Evolutionary conservation across 768 basidiomycete species (phyloP).

Genomic region (Suillus discolor): DNA sequence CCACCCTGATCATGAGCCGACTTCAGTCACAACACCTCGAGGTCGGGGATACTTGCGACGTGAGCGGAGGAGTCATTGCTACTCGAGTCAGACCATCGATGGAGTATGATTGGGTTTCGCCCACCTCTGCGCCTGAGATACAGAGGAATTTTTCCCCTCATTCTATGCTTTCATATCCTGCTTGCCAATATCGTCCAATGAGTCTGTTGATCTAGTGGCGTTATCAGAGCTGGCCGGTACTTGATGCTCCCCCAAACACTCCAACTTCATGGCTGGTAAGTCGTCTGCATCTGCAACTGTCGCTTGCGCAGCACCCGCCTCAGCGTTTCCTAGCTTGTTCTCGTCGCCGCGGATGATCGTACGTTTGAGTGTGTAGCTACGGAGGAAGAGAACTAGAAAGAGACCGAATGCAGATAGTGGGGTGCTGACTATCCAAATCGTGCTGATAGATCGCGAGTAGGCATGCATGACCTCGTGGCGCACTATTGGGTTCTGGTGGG

Average conservation of each 20-base stretch:
- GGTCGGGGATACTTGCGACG: too few species aligned
- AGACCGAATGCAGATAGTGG: slow-evolving; percentile 34
- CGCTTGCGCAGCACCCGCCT: slow-evolving; percentile 23
- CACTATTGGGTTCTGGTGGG: slow-evolving; percentile 30
- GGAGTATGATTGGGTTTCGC: neutral
- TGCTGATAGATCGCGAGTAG: slow-evolving; percentile 38
- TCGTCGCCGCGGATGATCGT: slow-evolving; percentile 17
- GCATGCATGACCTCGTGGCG: slow-evolving; percentile 38
- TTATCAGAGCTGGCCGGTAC: neutral
- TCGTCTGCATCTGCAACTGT: neutral
- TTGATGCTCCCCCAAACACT: neutral
- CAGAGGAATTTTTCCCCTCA: neutral
- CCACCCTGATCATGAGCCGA: too few species aligned
- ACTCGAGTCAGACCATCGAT: neutral
- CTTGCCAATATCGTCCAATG: slow-evolving; percentile 4
- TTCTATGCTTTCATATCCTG: slow-evolving; percentile 6
- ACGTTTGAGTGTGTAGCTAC: slow-evolving; percentile 38
- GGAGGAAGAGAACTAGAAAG: slow-evolving; percentile 36
- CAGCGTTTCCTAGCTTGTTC: slow-evolving; percentile 28
- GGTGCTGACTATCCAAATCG: slow-evolving; percentile 42
- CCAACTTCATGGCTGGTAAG: neutral
- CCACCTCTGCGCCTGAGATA: neutral
- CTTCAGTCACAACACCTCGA: too few species aligned
- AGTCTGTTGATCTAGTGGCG: slow-evolving; percentile 10
- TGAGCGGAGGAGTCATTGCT: neutral